phyloP scores from a whole-genome alignment of 1,284 basidiomycete genomes.

The Phaffia rhodozyma region DNA sequence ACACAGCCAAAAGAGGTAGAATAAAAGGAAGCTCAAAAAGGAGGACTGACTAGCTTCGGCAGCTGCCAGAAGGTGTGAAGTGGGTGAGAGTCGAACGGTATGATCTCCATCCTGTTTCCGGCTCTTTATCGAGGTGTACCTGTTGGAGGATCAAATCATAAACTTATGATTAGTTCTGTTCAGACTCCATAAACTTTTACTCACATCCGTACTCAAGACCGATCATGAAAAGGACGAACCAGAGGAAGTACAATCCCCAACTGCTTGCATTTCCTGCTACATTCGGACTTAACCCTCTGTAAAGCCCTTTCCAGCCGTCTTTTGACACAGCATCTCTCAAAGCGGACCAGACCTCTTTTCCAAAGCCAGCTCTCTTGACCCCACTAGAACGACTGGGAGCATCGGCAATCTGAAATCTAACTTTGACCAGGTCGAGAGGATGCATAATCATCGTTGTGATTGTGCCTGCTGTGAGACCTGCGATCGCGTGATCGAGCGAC shows the following conservation, averaged over 20 bases:
- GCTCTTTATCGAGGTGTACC: constrained; percentile 91
- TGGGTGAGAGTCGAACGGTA: constrained; percentile 48
- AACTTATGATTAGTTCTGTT: not conserved
- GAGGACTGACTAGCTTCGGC: constrained; percentile 76
- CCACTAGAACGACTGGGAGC: constrained; percentile 31
- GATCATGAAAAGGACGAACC: constrained; percentile 51
- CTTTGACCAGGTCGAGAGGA: constrained; percentile 90
- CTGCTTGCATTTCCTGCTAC: constrained; percentile 92
- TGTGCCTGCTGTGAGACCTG: constrained; percentile 85
- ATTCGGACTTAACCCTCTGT: constrained; percentile 82
- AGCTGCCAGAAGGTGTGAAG: constrained; percentile 75
- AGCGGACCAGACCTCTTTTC: constrained; percentile 64
- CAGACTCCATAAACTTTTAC: not conserved
- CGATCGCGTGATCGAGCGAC: constrained; percentile 71
- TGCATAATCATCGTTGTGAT: constrained; percentile 94
- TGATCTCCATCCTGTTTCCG: constrained; percentile 38
- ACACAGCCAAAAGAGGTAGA: not conserved
- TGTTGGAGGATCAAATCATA: constrained; percentile 28
- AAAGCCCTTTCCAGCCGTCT: constrained; percentile 76
- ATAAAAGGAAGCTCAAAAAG: not conserved
- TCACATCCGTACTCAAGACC: not conserved
- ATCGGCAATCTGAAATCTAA: constrained; percentile 86
- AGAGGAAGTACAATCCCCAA: constrained; percentile 96
- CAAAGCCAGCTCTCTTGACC: constrained; percentile 36
- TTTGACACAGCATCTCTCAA: constrained; percentile 59